Evolutionary conservation across 2,329 filamentous ascomycete genomes (phyloP).

Genomic region (Colletotrichum sp.): DNA sequence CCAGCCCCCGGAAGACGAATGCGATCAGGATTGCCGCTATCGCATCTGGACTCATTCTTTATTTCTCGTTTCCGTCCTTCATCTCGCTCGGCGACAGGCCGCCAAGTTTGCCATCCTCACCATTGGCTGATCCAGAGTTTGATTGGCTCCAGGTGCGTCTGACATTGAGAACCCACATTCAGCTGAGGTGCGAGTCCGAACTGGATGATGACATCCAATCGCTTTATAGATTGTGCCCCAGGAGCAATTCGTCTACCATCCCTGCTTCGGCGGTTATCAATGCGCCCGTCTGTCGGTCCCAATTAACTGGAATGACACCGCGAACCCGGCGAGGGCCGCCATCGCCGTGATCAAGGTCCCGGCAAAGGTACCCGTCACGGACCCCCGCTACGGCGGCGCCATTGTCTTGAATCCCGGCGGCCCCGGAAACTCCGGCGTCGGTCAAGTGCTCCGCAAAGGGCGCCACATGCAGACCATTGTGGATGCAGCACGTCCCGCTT

Average conservation of each 20-base stretch:
- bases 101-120: background rate
- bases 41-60: background rate
- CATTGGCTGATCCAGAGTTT: background rate
- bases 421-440: conserved; percentile 21
- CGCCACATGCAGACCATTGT: conserved; percentile 10
- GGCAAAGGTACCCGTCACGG: conserved; percentile 19
- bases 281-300: conserved; percentile 20
- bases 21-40: background rate
- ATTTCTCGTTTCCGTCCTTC: background rate
- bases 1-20: background rate
- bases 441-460: conserved; percentile 12
- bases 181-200: background rate
- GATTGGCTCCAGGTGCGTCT: background rate
- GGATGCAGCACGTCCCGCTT: background rate
- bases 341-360: conserved; percentile 20
- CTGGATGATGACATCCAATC: background rate
- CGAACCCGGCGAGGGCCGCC: background rate
- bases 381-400: conserved; percentile 19
- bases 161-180: background rate
- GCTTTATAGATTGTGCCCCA: conserved; percentile 21
- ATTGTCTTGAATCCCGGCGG: conserved; percentile 18
- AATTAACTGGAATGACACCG: conserved; percentile 19
- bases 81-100: background rate
- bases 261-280: conserved; percentile 13
- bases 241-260: background rate